A percentile compares a stretch with the other conserved stretches of the same genome.
phyloP scores from a whole-genome alignment of 129 eudicot genomes.

The Flaveria linearis region DNA sequence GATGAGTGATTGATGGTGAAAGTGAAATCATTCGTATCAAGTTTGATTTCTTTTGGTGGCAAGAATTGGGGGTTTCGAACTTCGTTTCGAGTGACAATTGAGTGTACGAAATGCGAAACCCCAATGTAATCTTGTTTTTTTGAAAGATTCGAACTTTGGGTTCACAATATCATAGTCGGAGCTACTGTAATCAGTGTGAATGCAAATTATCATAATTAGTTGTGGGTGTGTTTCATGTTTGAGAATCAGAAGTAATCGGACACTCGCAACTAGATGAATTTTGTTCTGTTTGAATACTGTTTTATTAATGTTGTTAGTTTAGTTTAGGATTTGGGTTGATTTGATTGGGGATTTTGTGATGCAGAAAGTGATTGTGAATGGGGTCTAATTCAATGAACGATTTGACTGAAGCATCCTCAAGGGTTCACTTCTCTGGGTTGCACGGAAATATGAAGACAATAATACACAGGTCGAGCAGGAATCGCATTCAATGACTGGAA shows the following conservation, averaged over 20 bases:
- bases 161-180: neutral
- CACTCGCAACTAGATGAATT: neutral
- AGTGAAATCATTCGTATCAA: too few species aligned
- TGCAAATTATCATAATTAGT: neutral
- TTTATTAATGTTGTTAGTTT: neutral
- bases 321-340: neutral
- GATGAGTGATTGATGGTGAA: too few species aligned
- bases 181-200: too few species aligned
- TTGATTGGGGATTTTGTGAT: constrained; percentile 1
- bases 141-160: neutral
- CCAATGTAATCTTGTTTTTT: neutral
- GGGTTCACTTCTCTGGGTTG: constrained; percentile 88
- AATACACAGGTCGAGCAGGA: constrained; percentile 55
- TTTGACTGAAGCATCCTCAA: constrained; percentile 62
- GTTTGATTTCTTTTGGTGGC: too few species aligned
- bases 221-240: neutral
- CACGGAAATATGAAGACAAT: constrained; percentile 52
- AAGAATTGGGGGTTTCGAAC: too few species aligned
- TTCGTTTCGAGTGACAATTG: too few species aligned
- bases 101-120: neutral
- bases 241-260: neutral
- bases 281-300: neutral
- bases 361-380: constrained; percentile 32
- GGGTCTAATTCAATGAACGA: constrained; percentile 61
- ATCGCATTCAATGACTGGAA: constrained; percentile 48